Percentiles rank a stretch among this genome's conserved stretches.
Evolutionary conservation across 1,284 basidiomycete species (phyloP).

Genomic region (Cystobasidium sp.): DNA sequence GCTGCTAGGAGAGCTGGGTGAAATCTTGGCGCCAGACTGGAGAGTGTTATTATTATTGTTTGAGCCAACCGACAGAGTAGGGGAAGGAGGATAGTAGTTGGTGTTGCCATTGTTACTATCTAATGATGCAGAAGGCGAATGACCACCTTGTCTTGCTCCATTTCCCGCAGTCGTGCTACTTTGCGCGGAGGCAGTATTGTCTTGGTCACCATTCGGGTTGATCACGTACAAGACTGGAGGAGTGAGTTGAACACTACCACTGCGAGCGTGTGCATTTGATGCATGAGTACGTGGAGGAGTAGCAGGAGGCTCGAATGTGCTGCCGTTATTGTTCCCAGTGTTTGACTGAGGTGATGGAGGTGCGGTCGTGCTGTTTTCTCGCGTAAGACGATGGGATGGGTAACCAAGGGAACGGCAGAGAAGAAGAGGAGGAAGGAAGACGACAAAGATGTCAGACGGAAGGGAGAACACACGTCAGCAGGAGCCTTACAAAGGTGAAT

Average conservation of each 20-base stretch:
- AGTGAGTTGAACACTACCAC: conserved; percentile 17
- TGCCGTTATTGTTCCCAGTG: neutral
- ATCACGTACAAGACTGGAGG: conserved; percentile 24
- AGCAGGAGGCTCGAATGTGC: neutral
- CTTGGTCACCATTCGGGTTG: conserved; percentile 12
- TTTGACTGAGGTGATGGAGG: conserved; percentile 9
- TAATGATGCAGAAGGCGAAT: neutral
- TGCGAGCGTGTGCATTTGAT: conserved; percentile 1
- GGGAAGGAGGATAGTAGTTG: conserved; percentile 30
- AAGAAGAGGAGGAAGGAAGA: neutral
- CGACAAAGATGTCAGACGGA: neutral
- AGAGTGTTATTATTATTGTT: neutral
- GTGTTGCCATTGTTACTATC: conserved; percentile 6
- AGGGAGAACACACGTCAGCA: neutral
- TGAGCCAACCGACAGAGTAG: conserved; percentile 19
- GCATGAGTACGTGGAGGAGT: conserved; percentile 28
- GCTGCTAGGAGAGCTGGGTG: neutral
- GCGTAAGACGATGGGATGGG: neutral
- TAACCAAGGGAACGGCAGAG: neutral
- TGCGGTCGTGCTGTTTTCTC: conserved; percentile 7
- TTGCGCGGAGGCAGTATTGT: neutral
- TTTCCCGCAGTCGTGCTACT: neutral
- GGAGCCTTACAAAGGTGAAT: neutral
- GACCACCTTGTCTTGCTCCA: conserved; percentile 11
- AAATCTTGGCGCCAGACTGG: conserved; percentile 9